Base-by-base conservation (phyloP, 495 filamentous ascomycete genomes). In the Penicillium riverlandense region DNA sequence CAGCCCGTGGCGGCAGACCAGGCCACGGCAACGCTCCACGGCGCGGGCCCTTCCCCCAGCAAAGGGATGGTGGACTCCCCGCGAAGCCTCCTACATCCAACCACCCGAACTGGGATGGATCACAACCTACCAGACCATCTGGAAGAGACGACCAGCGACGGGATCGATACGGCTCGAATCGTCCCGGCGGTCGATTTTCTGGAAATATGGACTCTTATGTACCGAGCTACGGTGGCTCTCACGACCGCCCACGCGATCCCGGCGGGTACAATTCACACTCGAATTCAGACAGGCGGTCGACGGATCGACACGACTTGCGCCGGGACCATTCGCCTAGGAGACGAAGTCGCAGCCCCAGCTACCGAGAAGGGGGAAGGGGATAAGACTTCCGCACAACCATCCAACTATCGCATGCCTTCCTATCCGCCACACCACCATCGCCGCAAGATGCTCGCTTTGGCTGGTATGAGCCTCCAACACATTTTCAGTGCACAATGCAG, bases 141-240 rank as follows among this genome's bases (percentile, higher is more conserved):
- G 43, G 43, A 6, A 47, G 61, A 39, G 50, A 54, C 29, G 63
- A 66, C 15, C 53, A 49, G 34, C 53, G 66, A 37, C 59, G 64
- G 27, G 65, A 65, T 36, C 57, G 61, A 31, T 47, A 38, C 11
- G 45, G 54, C 35, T 59, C 53, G 16, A 38, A 44, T 37, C 63
- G 67, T 8, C 38, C 44, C 16, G 48, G 48, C n/a, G 46, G 40
- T 12, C 49, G 65, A 41, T 45, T 52, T n/a, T 53, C 68, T 2
- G 58, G 45, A 29, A 63, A 57, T 41, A 11, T 62, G 13, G 69
- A 72, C 33, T 70, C 67, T 4, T 71, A 71, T 49, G 55, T 70
- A 27, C 67, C 69, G 6, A 65, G 44, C 29, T 68, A 70, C 41
- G 52, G 52, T 12, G 48, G 42, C 13, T 32, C 47, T 8, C 38